Conservation (phyloP, 345 rosid genomes). For the Moringa oleifera region DNA sequence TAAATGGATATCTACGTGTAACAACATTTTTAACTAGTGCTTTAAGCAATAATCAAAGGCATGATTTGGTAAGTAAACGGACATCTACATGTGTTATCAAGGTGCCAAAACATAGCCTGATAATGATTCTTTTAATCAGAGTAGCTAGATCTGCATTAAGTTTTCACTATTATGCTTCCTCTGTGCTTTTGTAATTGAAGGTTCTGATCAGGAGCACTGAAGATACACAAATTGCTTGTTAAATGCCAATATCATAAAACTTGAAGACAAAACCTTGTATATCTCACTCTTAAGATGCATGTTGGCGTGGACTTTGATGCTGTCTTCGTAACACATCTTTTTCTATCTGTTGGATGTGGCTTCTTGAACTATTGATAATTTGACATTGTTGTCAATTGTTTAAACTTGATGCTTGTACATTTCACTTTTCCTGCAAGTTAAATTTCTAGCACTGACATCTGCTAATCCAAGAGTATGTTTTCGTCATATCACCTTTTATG, state of each 20-base stretch:
- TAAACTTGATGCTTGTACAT: not conserved
- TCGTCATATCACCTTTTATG: not conserved
- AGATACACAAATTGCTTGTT: not conserved
- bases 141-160: not conserved
- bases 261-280: not conserved
- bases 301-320: not conserved
- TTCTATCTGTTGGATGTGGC: not conserved
- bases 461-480: not conserved
- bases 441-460: slow-evolving; percentile 9
- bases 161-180: not conserved
- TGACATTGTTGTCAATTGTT: not conserved
- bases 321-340: not conserved
- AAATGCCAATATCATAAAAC: not conserved
- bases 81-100: no score
- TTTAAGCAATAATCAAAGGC: no score
- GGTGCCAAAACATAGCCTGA: not conserved
- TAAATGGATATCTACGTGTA: no score
- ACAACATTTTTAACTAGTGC: no score
- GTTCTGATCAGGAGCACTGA: not conserved
- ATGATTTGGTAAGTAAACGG: no score
- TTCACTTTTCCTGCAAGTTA: not conserved
- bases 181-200: no score
- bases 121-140: not conserved
- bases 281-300: slow-evolving; percentile 1
- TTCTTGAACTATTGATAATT: not conserved